A percentile compares a stretch with the other conserved stretches of the same genome.
These are phyloP conservation scores for Calycina herbarum DNA, from an alignment of 2,329 filamentous ascomycete species.

Conservation along the genomic window DNA sequence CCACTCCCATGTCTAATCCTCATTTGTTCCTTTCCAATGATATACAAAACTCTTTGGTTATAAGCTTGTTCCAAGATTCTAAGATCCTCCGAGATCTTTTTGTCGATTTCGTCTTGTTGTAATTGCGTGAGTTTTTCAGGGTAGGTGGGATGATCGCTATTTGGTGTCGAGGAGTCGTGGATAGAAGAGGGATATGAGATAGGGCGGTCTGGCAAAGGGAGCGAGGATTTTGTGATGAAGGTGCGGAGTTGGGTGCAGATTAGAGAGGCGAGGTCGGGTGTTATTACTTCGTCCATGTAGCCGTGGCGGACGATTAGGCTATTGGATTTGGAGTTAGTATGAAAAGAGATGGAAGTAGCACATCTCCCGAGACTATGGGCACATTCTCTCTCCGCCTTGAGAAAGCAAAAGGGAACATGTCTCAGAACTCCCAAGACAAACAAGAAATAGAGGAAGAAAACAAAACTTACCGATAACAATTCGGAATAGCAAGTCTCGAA, in stretches of 20 bases:
- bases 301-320: constrained; percentile 67
- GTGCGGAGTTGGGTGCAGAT: constrained; percentile 58
- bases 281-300: constrained; percentile 71
- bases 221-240: constrained; percentile 41
- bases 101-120: constrained; percentile 14
- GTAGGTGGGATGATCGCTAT: neutral
- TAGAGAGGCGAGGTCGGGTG: constrained; percentile 59
- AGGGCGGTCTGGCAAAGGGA: constrained; percentile 9
- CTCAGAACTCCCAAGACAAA: no score
- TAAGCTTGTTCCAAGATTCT: constrained; percentile 47
- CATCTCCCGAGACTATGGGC: no score
- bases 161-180: neutral
- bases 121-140: constrained; percentile 5
- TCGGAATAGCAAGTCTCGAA: constrained; percentile 45
- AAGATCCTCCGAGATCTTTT: constrained; percentile 38
- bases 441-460: neutral
- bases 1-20: constrained; percentile 44
- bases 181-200: constrained; percentile 1
- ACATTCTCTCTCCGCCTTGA: no score
- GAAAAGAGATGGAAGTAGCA: no score
- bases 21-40: constrained; percentile 63
- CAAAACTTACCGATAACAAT: constrained; percentile 53
- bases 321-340: neutral
- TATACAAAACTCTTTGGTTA: constrained; percentile 52
- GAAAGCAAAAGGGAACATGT: no score